Percentiles rank a stretch among this genome's conserved stretches.
These are phyloP conservation scores for Avena insularis DNA, from an alignment of 176 grass and related monocot genomes.

Conservation along the genomic window DNA sequence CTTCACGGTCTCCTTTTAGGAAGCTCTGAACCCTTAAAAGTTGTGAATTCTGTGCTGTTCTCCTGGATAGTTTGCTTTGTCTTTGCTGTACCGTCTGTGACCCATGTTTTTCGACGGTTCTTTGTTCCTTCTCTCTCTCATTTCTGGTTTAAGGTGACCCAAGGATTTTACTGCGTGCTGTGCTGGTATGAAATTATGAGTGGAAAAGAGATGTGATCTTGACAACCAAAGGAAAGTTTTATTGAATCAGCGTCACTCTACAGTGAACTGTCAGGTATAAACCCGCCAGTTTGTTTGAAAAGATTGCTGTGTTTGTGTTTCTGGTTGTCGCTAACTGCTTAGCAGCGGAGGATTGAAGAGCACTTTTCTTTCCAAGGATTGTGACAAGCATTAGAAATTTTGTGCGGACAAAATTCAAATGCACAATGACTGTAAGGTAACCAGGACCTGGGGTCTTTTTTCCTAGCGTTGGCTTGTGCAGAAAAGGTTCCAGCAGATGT, in stretches of 20 bases:
- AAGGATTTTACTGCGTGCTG: neutral
- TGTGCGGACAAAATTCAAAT: too few relatives aligned
- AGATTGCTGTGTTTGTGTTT: neutral
- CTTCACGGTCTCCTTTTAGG: constrained; percentile 27
- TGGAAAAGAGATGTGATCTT: neutral
- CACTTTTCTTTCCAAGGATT: neutral
- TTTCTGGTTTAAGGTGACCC: neutral
- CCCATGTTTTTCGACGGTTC: neutral
- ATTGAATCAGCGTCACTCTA: neutral
- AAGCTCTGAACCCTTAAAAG: constrained; percentile 33
- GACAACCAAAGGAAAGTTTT: neutral
- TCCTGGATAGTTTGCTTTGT: constrained; percentile 17
- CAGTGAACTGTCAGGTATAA: neutral
- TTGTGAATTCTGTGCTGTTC: constrained; percentile 48
- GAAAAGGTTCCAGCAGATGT: too few relatives aligned
- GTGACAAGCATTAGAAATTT: neutral
- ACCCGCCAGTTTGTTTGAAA: neutral
- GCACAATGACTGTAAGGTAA: too few relatives aligned
- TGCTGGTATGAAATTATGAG: constrained; percentile 3
- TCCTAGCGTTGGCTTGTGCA: too few relatives aligned
- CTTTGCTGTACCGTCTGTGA: constrained; percentile 31
- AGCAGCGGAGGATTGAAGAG: neutral
- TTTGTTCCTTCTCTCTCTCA: neutral
- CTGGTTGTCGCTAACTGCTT: neutral
- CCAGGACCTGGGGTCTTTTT: too few relatives aligned